Evolutionary conservation across 1,139 yeast genomes (phyloP), one percentile per base, ranked within the genome.

Genomic region (Pichia terricola): DNA sequence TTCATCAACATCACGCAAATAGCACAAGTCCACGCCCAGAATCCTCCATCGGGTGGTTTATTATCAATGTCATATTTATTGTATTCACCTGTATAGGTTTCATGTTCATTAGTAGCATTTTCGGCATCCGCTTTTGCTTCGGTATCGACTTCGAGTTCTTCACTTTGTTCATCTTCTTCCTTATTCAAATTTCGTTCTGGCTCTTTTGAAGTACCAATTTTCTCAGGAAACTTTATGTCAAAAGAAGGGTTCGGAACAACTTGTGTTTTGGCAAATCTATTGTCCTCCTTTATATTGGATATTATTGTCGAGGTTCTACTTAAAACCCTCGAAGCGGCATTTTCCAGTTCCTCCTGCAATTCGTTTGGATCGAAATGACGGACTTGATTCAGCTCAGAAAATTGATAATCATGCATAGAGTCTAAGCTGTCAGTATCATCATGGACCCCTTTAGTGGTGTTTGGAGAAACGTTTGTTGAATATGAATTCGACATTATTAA

Each of bases 21-120:
- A 0, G 80, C 77, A 44, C 79, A 71, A 6, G 79, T 73, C 88
- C 91, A 83, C 1, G 86, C 87, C 59, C 60, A 56, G 50, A 73
- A 73, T 1, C 85, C 85, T 28, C 77, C 76, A 61, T 82, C 91
- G 2, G 81, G 79, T 2, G 81, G 82, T 35, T 67, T 64, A 39
- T 65, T 69, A 3, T 56, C 40, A 28, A 62, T 52, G 47, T 66
- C 69, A n/a, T 56, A 60, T 26, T 43, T 51, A 30, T 62, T 58
- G 48, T 50, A 65, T 6, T 56, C 57, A 10, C 68, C 69, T 26
- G 54, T 51, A 39, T 51, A n/a, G 28, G 25, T 27, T 25, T 39
- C 10, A 10, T n/a, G 16, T 9, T n/a, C 16, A 28, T 28, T 28
- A 28, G 6, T 28, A 28, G 11, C 16, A 30, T 34, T 33, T 25